Evolutionary conservation across 1,139 yeast genomes (phyloP), one percentile per base, ranked within the genome.

Genomic region (Zygotorulaspora mrakii): DNA sequence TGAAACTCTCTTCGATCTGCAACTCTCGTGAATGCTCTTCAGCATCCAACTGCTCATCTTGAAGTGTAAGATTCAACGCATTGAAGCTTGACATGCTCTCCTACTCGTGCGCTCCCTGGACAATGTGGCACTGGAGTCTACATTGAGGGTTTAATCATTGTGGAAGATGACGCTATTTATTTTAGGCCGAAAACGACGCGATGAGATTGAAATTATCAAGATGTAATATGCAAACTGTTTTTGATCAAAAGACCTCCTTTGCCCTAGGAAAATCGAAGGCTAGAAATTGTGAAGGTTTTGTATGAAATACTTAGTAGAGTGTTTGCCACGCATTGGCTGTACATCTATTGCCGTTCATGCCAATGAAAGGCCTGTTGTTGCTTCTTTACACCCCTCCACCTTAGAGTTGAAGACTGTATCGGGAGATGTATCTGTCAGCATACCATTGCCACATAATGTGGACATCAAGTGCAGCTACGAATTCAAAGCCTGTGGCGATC

Each of bases 11-110:
- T 62, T 94, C 98, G 12, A 91, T 79, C 68, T 87, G 78, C 26
- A 76, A 39, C 36, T 91, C 98, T 40, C 95, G 67, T 1, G 96
- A 83, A 54, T 88, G 95, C 50, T 87, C 91, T 50, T 88, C 96
- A 6, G 76, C 76, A 48, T 85, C 94, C 33, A 75, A 67, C 38
- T 72, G 76, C 8, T 74, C 65, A 33, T 82, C 84, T 55, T 86
- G 94, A 45, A 82, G 89, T 33, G 76, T 74, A 36, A 82, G 65
- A 57, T 91, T 91, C 33, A 89, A 70, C 2, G 97, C 95, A 18
- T 79, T 73, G 61, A 91, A 91, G 6, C 80, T 71, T 33, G 94
- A 82, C 83, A 62, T 55, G 22, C n/a, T n/a, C n/a, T n/a, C n/a
- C n/a, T n/a, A n/a, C n/a, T n/a, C n/a, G n/a, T n/a, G n/a, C n/a